These are phyloP conservation scores for Aurifilum marmelostoma DNA, from an alignment of 2,329 filamentous ascomycete genomes.

Conservation along the genomic window DNA sequence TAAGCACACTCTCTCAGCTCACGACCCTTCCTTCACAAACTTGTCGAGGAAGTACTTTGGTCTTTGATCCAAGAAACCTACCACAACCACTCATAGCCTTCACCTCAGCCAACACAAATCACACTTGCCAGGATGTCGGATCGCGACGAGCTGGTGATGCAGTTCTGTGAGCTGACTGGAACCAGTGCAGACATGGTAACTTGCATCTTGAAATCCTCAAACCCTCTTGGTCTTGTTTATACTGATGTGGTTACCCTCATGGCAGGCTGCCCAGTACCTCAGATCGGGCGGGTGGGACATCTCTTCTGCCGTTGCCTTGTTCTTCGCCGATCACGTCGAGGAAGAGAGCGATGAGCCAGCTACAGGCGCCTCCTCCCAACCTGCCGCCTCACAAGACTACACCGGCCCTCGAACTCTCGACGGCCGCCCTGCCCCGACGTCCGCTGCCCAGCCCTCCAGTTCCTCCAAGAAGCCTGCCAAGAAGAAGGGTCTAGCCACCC, in stretches of 20 bases:
- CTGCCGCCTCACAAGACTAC: conserved; percentile 47
- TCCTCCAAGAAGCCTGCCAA: conserved; percentile 51
- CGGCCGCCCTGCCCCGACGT: conserved; percentile 59
- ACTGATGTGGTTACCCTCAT: not conserved
- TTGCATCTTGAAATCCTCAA: not conserved
- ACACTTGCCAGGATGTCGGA: conserved; percentile 42
- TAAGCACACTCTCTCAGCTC: not conserved
- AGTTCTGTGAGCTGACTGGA: conserved; percentile 62
- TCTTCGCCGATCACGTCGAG: conserved; percentile 62
- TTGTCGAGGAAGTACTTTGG: not conserved
- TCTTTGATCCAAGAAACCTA: not conserved
- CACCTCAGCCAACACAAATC: not conserved
- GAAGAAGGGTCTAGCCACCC: conserved; percentile 63
- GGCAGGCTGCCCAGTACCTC: conserved; percentile 69
- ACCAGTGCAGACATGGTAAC: conserved; percentile 52
- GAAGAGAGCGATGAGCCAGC: conserved; percentile 49
- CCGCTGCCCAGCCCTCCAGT: conserved; percentile 39
- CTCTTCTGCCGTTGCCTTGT: conserved; percentile 62
- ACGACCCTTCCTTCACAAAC: not conserved
- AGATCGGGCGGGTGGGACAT: conserved; percentile 69
- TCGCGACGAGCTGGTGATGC: conserved; percentile 49
- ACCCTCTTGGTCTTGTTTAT: not conserved
- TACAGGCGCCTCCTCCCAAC: conserved; percentile 44
- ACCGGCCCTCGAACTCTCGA: conserved; percentile 66
- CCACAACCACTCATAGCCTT: not conserved